These are phyloP conservation scores for Penicillium sp. DNA, from an alignment of 2,329 filamentous ascomycete species.

Conservation along the genomic window DNA sequence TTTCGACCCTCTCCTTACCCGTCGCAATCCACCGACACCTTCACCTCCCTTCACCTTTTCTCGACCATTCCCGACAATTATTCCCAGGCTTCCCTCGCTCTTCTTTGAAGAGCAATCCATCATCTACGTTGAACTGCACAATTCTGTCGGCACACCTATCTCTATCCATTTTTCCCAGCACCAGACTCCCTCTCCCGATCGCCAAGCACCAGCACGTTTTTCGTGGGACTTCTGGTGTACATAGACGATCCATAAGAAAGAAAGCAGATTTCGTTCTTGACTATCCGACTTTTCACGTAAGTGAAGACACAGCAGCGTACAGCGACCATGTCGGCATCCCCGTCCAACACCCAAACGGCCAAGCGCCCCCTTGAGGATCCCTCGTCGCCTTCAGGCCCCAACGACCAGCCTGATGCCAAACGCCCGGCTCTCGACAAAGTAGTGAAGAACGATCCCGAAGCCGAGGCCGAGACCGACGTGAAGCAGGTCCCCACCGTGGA, in stretches of 20 bases:
- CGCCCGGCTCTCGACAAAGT: slow-evolving; percentile 92
- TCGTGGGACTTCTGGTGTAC: slow-evolving; percentile 84
- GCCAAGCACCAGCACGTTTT: slow-evolving; percentile 82
- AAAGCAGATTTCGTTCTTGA: slow-evolving; percentile 46
- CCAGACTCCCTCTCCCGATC: slow-evolving; percentile 39
- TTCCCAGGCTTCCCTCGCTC: slow-evolving; percentile 16
- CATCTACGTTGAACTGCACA: slow-evolving; percentile 24
- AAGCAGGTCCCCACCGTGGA: slow-evolving; percentile 16
- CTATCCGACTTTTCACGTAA: slow-evolving; percentile 45
- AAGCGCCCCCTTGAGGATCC: slow-evolving; percentile 97
- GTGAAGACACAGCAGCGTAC: slow-evolving; percentile 32
- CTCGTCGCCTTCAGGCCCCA: slow-evolving; percentile 84
- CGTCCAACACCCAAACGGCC: slow-evolving; percentile 46
- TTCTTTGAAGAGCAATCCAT: slow-evolving; percentile 8
- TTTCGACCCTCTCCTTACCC: slow-evolving; percentile 12
- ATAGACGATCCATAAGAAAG: slow-evolving; percentile 58
- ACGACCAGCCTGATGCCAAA: slow-evolving; percentile 94
- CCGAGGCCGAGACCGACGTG: slow-evolving; percentile 30
- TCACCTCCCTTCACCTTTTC: slow-evolving; percentile 9
- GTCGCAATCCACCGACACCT: slow-evolving; percentile 17
- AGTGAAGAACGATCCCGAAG: slow-evolving; percentile 57
- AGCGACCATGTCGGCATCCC: slow-evolving; percentile 66
- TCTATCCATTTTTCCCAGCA: slow-evolving; percentile 31
- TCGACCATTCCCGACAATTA: slow-evolving; percentile 9
- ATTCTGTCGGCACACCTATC: slow-evolving; percentile 29